Base-by-base conservation (phyloP, 2,329 filamentous ascomycete species). In the Plectosphaerella plurivora region DNA sequence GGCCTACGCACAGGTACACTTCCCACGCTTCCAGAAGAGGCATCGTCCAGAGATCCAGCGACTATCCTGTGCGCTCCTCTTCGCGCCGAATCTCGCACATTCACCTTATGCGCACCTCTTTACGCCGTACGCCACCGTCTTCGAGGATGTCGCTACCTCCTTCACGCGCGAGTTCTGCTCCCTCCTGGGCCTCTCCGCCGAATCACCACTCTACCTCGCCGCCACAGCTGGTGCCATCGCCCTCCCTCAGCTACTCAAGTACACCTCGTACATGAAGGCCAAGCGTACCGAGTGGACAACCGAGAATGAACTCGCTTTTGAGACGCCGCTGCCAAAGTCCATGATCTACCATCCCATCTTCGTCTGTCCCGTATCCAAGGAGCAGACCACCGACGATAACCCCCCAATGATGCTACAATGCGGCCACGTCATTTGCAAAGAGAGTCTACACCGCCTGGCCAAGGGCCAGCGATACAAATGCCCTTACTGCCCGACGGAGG, bases 321-420 rank as follows among this genome's bases (percentile, higher is more conserved):
- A 89, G 62, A 85, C 82, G 2, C 78, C 82, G 2, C 70, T 86
- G 2, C 81, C 82, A 1, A 65, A 69, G 48, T 78, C 74, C 58
- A 83, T 83, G 79, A 75, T 86, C 47, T 99, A 96, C 74, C 94
- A 99, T 69, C 89, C 89, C 52, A 97, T 99, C 65, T 99, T 99
- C 66, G 94, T 99, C 42, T 99, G 94, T 65, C 94, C 94, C 0
- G 94, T 99, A 5, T 92, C 88, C 62, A 97, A 97, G 68, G 94
- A 97, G 66, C 94, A 99, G 69, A 91, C 89, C 0, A 99, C 93
- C 0, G 91, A 96, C 63, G 73, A 79, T 22, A 99, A 99, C 67
- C 94, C 94, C 11, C 91, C 94, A 2, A 95, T 97, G 88, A 94
- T 97, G 82, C 85, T 99, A 65, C 89, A 90, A 0, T 99, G 94